phyloP scores from a whole-genome alignment of 2,329 filamentous ascomycete genomes.

The Colletotrichum orbiculare region DNA sequence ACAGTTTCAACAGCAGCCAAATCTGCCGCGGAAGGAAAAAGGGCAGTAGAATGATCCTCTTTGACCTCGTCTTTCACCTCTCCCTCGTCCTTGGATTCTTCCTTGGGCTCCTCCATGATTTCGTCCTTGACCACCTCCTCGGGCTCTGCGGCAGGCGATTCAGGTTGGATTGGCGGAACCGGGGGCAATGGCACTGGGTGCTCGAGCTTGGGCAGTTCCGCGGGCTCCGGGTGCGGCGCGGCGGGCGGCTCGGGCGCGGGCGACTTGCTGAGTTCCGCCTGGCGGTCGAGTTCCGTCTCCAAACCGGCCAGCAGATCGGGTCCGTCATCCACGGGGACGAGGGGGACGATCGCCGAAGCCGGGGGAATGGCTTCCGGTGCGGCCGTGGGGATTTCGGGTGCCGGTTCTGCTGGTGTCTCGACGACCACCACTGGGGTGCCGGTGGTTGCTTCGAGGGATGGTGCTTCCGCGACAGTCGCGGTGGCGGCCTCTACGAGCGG shows the following conservation, averaged over 20 bases:
- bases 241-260: conserved; percentile 26
- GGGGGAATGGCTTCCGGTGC: conserved; percentile 13
- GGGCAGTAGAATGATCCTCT: not conserved
- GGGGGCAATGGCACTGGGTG: conserved; percentile 26
- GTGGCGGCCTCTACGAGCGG: not conserved
- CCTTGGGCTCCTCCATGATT: no score
- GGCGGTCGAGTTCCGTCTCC: conserved; percentile 35
- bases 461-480: not conserved
- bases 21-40: not conserved
- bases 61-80: not conserved
- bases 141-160: conserved; percentile 14
- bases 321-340: conserved; percentile 26
- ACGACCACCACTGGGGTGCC: not conserved
- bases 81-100: no score
- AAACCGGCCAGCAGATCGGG: conserved; percentile 36
- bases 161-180: conserved; percentile 17
- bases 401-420: not conserved
- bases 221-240: conserved; percentile 25
- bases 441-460: not conserved
- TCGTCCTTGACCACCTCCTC: not conserved
- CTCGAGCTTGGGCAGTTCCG: conserved; percentile 22
- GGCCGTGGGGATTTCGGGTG: conserved; percentile 8
- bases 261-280: conserved; percentile 28
- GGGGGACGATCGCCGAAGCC: not conserved
- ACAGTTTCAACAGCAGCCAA: not conserved